Evolutionary conservation across 768 basidiomycete species (phyloP), one percentile per base, ranked within the genome.

Genomic region (Tulasnella sp.): DNA sequence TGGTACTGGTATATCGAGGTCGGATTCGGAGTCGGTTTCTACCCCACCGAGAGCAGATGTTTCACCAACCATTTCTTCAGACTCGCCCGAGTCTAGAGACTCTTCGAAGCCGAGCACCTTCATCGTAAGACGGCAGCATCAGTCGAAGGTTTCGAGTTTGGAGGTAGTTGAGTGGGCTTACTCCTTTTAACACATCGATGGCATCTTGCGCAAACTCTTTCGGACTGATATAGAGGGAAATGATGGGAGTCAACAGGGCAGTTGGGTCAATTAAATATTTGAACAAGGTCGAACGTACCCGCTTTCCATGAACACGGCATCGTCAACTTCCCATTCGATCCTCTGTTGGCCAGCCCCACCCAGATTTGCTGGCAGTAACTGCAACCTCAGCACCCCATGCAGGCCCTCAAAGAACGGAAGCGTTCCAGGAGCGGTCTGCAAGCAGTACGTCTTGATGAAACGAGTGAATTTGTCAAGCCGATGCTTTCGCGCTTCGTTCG

Each of bases 131-230:
- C 15, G 7, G 15, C 15, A 38, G 5, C 34, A 15, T 38, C 15
- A 38, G 34, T 38, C n/a, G 34, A 38, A 38, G 15, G 34, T 15
- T 38, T 15, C 5, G 34, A 5, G 7, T 15, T 26, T 55, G 60
- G 34, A 41, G 50, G 13, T 32, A 56, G 43, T 62, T 56, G 60
- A 60, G 34, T 65, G 54, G n/a, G 76, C 85, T 66, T 65, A 87
- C 90, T 67, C 92, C 92, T 80, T 95, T 95, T 64, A 94, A 81
- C 49, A 92, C 74, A 65, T 88, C 83, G 59, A 94, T 83, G 9
- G 88, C 89, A 72, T 94, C 91, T 52, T 88, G 76, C 90, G 93
- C 93, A 70, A 95, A 95, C 65, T 92, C 88, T 71, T 89, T 88
- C 61, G 92, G 92, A 68, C 91, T 94, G 71, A 59, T 64, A 54